Conservation (phyloP, 2,329 filamentous ascomycete genomes). For the Ascochyta koolunga region DNA sequence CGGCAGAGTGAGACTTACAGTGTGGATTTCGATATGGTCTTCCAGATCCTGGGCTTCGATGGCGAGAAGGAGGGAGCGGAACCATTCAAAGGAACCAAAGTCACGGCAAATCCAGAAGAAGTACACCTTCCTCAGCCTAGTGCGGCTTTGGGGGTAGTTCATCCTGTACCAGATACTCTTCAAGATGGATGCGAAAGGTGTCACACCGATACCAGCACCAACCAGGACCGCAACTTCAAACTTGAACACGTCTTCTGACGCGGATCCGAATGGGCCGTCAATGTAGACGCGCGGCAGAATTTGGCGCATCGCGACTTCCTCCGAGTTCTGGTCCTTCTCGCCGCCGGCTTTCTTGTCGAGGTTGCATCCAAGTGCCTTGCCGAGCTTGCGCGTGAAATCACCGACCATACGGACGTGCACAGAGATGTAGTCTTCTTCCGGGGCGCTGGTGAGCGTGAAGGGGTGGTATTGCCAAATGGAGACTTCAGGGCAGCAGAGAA, state of each 20-base stretch:
- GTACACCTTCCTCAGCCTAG: constrained; percentile 82
- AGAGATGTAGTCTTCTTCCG: constrained; percentile 89
- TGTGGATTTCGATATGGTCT: constrained; percentile 86
- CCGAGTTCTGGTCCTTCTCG: constrained; percentile 60
- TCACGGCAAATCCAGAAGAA: constrained; percentile 94
- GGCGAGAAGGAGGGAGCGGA: constrained; percentile 79
- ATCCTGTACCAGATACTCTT: constrained; percentile 95
- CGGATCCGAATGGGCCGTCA: constrained; percentile 84
- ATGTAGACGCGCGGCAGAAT: constrained; percentile 81
- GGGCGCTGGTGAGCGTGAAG: constrained; percentile 84
- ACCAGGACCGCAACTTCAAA: constrained; percentile 59
- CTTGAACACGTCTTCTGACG: constrained; percentile 86
- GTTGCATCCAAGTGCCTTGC: constrained; percentile 75
- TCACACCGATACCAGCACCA: constrained; percentile 59
- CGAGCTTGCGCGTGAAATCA: constrained; percentile 76
- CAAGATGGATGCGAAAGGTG: constrained; percentile 59
- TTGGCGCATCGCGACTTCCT: constrained; percentile 71
- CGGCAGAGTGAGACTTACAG: constrained; percentile 49
- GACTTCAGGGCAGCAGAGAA: constrained; percentile 84
- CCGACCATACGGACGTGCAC: constrained; percentile 84
- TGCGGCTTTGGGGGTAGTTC: constrained; percentile 84
- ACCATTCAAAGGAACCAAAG: constrained; percentile 90
- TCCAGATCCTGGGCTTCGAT: constrained; percentile 87
- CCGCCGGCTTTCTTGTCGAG: constrained; percentile 63
- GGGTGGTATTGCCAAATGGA: constrained; percentile 90